Evolutionary conservation across 1,284 basidiomycete species (phyloP).

Genomic region (Leccinum variabile): DNA sequence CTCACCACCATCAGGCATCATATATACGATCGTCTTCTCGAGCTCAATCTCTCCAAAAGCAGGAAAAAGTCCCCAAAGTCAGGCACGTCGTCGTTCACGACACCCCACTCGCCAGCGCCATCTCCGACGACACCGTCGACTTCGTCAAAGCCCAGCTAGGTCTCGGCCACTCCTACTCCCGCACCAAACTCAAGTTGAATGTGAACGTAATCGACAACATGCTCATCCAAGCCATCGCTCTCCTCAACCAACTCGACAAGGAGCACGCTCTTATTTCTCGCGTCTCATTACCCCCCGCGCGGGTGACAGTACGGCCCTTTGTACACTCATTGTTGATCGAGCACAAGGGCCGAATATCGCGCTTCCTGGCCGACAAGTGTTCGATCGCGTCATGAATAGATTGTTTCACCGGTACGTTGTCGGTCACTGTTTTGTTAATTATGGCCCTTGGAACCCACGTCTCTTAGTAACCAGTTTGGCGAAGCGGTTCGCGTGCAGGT

Average conservation of each 20-base stretch:
- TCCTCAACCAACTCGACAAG: conserved; percentile 99
- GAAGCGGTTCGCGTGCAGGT: conserved; percentile 93
- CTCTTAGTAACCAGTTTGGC: conserved; percentile 78
- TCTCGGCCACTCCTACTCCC: conserved; percentile 96
- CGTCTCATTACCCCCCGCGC: neutral
- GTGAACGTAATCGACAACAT: conserved; percentile 99
- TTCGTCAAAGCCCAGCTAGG: conserved; percentile 93
- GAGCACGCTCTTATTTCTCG: conserved; percentile 48
- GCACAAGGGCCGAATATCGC: conserved; percentile 96
- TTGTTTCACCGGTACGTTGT: conserved; percentile 80
- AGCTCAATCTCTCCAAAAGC: conserved; percentile 80
- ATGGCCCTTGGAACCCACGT: neutral
- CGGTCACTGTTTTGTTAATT: neutral
- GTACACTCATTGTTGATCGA: conserved; percentile 95
- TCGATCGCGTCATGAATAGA: conserved; percentile 98
- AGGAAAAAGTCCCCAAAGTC: conserved; percentile 79
- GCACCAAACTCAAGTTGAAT: conserved; percentile 99
- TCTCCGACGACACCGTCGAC: conserved; percentile 83
- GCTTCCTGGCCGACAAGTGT: conserved; percentile 99
- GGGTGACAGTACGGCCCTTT: conserved; percentile 81
- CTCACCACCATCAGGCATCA: conserved; percentile 54
- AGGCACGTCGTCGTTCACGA: conserved; percentile 82
- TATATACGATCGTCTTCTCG: conserved; percentile 86
- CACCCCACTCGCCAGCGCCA: conserved; percentile 74
- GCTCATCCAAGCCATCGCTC: conserved; percentile 99